phyloP scores from a whole-genome alignment of 768 basidiomycete species.

The Xerocomellus amylosporus region DNA sequence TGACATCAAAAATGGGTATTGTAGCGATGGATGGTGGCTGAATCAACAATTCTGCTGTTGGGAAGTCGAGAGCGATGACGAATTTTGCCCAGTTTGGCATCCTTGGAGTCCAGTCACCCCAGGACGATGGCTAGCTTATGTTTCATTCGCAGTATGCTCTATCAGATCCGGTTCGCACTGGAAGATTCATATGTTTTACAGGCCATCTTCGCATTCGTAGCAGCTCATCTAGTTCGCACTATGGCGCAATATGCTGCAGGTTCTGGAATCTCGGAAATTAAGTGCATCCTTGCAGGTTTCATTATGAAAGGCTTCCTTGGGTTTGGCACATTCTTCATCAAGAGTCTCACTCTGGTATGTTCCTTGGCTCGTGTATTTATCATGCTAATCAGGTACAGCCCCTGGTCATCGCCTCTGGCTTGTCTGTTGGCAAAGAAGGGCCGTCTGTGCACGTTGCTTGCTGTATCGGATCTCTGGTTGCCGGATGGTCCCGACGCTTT shows the following conservation, averaged over 20 bases:
- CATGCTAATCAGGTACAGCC: constrained; percentile 54
- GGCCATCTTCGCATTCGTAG: constrained; percentile 79
- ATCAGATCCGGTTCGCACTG: neutral
- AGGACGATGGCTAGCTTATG: constrained; percentile 82
- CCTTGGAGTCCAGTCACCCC: constrained; percentile 75
- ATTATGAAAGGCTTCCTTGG: constrained; percentile 95
- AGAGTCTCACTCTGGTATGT: constrained; percentile 88
- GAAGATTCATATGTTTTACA: constrained; percentile 32
- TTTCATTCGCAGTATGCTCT: constrained; percentile 78
- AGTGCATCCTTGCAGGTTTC: constrained; percentile 96
- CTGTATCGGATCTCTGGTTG: constrained; percentile 89
- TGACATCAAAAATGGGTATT: constrained; percentile 97
- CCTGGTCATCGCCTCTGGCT: constrained; percentile 91
- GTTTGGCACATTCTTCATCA: constrained; percentile 86
- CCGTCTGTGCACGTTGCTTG: constrained; percentile 98
- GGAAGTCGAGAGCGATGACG: constrained; percentile 85
- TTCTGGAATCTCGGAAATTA: constrained; percentile 98
- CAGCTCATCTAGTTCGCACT: constrained; percentile 83
- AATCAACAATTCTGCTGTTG: constrained; percentile 98
- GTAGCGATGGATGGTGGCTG: constrained; percentile 96
- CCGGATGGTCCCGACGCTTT: constrained; percentile 77
- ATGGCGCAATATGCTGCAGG: constrained; percentile 96
- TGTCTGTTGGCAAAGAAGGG: constrained; percentile 97
- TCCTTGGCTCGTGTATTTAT: neutral
- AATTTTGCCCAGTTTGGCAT: constrained; percentile 89